A percentile compares a stretch with the other conserved stretches of the same genome.
Evolutionary conservation across 768 basidiomycete species (phyloP).

Genomic region (Lyophyllum semitale): DNA sequence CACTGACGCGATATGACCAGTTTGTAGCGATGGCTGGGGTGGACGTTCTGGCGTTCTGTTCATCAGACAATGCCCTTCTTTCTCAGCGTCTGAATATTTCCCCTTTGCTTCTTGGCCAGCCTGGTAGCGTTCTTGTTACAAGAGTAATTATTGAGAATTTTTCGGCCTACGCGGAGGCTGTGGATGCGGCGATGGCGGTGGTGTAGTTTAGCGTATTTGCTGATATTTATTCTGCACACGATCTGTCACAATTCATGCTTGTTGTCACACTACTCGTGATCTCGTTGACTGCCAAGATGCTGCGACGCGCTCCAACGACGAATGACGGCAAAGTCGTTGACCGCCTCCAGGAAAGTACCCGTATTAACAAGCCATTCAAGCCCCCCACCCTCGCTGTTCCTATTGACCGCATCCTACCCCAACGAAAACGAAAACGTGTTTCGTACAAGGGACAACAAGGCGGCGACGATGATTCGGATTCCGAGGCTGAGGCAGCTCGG

Average conservation of each 20-base stretch:
- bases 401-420: conserved; percentile 58
- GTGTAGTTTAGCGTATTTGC: conserved; percentile 6
- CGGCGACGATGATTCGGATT: conserved; percentile 50
- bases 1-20: conserved; percentile 31
- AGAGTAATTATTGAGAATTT: conserved; percentile 61
- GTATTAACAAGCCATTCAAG: conserved; percentile 82
- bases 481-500: conserved; percentile 51
- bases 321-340: conserved; percentile 69
- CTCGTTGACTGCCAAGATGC: conserved; percentile 42
- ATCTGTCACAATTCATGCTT: conserved; percentile 18
- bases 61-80: conserved; percentile 48
- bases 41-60: conserved; percentile 60
- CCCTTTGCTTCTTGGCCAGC: conserved; percentile 41
- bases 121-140: conserved; percentile 50
- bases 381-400: conserved; percentile 53
- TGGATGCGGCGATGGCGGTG: conserved; percentile 41
- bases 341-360: conserved; percentile 68
- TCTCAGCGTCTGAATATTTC: conserved; percentile 54
- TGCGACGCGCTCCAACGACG: conserved; percentile 69
- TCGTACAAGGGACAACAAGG: conserved; percentile 77
- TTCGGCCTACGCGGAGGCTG: conserved; percentile 59
- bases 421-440: conserved; percentile 84
- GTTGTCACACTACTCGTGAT: conserved; percentile 16
- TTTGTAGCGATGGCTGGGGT: conserved; percentile 56
- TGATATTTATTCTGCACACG: conserved; percentile 11